Conservation (phyloP, 371 early-diverging fungal genomes). For the Mucor lusitanicus region DNA sequence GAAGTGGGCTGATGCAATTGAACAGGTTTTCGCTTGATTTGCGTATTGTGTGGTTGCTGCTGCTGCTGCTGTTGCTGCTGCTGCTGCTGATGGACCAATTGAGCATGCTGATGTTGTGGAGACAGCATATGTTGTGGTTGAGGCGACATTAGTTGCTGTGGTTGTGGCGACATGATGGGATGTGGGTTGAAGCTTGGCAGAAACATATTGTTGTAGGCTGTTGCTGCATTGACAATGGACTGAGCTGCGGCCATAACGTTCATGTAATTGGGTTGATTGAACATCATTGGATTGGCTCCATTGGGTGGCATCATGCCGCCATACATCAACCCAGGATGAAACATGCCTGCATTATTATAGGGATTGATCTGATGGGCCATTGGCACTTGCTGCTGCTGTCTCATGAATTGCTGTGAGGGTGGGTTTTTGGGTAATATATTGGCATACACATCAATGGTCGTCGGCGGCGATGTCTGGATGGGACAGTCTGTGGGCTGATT, state of each 20-base stretch:
- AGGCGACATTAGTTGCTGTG: not conserved
- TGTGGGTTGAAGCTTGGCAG: not conserved
- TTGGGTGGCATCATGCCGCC: not conserved
- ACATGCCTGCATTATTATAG: not conserved
- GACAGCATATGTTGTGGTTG: not conserved
- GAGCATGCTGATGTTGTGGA: not conserved
- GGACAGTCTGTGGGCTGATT: conserved; percentile 13
- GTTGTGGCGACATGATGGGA: not conserved
- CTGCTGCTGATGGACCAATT: not conserved
- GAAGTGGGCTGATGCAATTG: conserved; percentile 1
- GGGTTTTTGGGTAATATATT: conserved; percentile 9
- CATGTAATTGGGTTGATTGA: conserved; percentile 12
- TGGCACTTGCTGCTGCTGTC: not conserved
- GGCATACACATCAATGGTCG: conserved; percentile 16
- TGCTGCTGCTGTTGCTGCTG: not conserved
- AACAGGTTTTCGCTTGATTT: conserved; percentile 24
- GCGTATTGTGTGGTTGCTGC: conserved; percentile 1
- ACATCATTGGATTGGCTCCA: not conserved
- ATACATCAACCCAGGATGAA: conserved; percentile 11
- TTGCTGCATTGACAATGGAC: conserved; percentile 14
- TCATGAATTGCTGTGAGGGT: not conserved
- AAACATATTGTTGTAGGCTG: conserved; percentile 12
- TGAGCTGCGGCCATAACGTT: conserved; percentile 18
- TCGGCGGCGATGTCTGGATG: conserved; percentile 3
- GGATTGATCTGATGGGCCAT: not conserved